A percentile compares a stretch with the other conserved stretches of the same genome.
These are phyloP conservation scores for Sutorius australiensis DNA, from an alignment of 768 basidiomycete species.

Conservation along the genomic window DNA sequence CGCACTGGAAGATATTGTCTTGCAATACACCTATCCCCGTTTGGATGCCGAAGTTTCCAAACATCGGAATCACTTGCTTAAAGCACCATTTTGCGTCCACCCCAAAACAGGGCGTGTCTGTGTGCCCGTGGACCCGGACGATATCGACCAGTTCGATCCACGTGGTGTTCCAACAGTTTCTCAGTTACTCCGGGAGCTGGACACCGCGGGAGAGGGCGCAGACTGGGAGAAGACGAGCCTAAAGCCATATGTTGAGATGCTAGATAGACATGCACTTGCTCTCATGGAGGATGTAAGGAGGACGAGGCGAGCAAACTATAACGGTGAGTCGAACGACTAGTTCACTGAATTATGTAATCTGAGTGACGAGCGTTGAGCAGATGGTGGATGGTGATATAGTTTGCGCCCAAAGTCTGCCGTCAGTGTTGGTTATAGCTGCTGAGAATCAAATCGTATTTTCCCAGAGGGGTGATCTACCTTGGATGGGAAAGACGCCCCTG, in stretches of 20 bases:
- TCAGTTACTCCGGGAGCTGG: slow-evolving; percentile 78
- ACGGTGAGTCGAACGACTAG: slow-evolving; percentile 9
- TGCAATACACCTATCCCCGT: slow-evolving; percentile 94
- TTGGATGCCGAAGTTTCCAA: slow-evolving; percentile 97
- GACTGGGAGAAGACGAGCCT: slow-evolving; percentile 88
- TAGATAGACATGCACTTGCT: slow-evolving; percentile 63
- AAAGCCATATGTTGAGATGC: slow-evolving; percentile 83
- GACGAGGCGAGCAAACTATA: slow-evolving; percentile 17
- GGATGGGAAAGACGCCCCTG: slow-evolving; percentile 1
- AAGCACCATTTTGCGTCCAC: slow-evolving; percentile 96
- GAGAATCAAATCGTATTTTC: not conserved
- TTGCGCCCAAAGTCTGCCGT: not conserved
- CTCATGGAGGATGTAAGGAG: slow-evolving; percentile 31
- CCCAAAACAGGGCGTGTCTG: slow-evolving; percentile 95
- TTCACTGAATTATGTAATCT: not conserved
- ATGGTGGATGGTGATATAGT: slow-evolving; percentile 26
- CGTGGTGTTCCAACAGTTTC: slow-evolving; percentile 80
- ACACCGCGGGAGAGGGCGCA: slow-evolving; percentile 51
- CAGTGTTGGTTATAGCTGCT: not conserved
- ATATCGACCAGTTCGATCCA: slow-evolving; percentile 81
- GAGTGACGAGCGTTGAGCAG: slow-evolving; percentile 7
- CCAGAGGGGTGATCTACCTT: not conserved
- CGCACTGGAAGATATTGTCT: slow-evolving; percentile 80
- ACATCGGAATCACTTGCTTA: slow-evolving; percentile 94
- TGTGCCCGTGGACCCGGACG: slow-evolving; percentile 80